Conservation (phyloP, 257 asterid genomes). For the Galeopsis tetrahit region DNA sequence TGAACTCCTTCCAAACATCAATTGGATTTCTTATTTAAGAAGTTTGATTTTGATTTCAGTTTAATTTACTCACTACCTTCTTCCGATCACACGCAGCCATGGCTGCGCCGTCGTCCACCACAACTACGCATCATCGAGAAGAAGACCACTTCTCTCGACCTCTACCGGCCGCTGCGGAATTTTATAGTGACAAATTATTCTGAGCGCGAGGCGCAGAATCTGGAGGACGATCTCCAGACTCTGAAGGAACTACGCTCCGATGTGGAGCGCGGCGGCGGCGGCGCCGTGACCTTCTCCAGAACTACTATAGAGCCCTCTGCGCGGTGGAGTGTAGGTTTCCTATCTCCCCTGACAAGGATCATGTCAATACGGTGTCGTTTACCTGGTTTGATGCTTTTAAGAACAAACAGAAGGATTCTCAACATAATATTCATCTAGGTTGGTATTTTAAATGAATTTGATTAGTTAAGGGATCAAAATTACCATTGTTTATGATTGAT, state of each 20-base stretch:
- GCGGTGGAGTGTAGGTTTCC: constrained; percentile 93
- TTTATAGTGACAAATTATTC: constrained; percentile 69
- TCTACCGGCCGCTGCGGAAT: constrained; percentile 79
- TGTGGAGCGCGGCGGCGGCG: constrained; percentile 64
- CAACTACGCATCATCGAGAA: constrained; percentile 71
- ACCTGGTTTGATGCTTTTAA: constrained; percentile 94
- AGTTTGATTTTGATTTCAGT: constrained; percentile 15
- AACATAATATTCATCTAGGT: constrained; percentile 87
- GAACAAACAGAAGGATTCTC: constrained; percentile 71
- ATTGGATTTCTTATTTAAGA: background rate
- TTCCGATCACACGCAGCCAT: constrained; percentile 36
- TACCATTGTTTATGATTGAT: constrained; percentile 14
- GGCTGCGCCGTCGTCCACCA: constrained; percentile 58
- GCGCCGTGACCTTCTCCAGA: constrained; percentile 84
- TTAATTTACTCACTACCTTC: background rate
- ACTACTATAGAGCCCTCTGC: constrained; percentile 86
- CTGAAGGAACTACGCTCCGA: constrained; percentile 73
- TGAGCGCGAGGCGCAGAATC: constrained; percentile 83
- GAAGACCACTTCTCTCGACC: constrained; percentile 67
- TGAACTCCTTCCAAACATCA: background rate
- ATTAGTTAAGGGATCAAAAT: background rate
- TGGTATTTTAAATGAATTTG: constrained; percentile 7
- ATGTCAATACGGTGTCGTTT: constrained; percentile 69
- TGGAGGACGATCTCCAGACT: constrained; percentile 78
- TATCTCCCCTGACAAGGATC: constrained; percentile 83